Base-by-base conservation (phyloP, 495 filamentous ascomycete genomes). In the Podospora anserina region DNA sequence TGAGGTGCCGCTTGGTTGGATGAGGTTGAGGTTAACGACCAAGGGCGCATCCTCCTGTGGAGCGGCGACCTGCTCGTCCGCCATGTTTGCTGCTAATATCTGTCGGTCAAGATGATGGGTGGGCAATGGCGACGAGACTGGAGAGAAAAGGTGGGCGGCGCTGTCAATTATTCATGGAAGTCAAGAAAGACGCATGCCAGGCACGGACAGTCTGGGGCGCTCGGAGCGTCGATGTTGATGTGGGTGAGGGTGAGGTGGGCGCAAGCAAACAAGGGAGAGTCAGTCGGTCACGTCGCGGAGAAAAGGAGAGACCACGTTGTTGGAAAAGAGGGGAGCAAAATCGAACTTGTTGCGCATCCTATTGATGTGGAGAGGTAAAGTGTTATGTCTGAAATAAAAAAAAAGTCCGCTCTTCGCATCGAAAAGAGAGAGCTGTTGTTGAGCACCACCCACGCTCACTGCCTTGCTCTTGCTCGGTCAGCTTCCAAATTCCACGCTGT, bases 1-100 rank as follows among this genome's bases (percentile, higher is more conserved):
- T 5, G 82, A 84, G 30, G 82, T 81, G 59, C 88, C 81, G 27
- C 86, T 85, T 34, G 82, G 72, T 1, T 58, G 88, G 88, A 3
- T 89, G 57, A 92, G 80, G 70, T 89, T 82, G 32, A 93, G 78
- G 32, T 83, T 86, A 70, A 91, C 82, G 15, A 69, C 73, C 55
- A 73, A 61, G 68, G 66, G 71, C 59, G 64, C 64, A 32, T 67
- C 66, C 49, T 63, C 27, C 5, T 27, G 59, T 16, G 59, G 59
- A 13, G 23, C 16, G 59, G 59, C 16, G 59, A 26, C 26, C 23
- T 61, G 16, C 16, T 61, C 28, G 59, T 61, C 59, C 0, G 59
- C 59, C 28, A 61, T 27, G 23, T 20, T 28, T 61, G 20, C 59
- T 7, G 18, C 18, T 19, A n/a, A 1, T 11, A 20, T 58, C 55